These are phyloP conservation scores for Cyberlindnera galapagoensis DNA, from an alignment of 805 yeast species.

Conservation along the genomic window DNA sequence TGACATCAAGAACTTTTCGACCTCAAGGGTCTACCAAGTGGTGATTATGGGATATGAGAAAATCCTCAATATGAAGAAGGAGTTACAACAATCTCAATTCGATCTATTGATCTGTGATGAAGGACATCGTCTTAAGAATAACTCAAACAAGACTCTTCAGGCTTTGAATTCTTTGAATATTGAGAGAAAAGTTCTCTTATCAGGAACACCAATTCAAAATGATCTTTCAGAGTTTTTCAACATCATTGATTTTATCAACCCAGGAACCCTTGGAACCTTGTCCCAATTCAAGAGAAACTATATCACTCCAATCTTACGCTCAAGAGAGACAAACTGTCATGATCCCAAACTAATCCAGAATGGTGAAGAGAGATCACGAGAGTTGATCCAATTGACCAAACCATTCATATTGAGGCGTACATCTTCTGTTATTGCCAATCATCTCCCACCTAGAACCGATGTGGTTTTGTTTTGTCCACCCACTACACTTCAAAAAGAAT, in stretches of 20 bases:
- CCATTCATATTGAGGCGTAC: constrained; percentile 71
- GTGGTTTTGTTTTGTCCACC: constrained; percentile 75
- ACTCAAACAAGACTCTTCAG: constrained; percentile 62
- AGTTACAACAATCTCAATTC: constrained; percentile 34
- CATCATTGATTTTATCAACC: constrained; percentile 77
- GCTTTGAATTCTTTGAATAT: constrained; percentile 39
- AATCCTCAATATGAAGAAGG: constrained; percentile 46
- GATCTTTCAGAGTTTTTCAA: constrained; percentile 79
- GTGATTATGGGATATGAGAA: constrained; percentile 86
- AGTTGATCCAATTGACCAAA: constrained; percentile 57
- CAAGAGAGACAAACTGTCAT: constrained; percentile 60
- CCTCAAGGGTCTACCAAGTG: constrained; percentile 71
- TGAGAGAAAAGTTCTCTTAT: constrained; percentile 53
- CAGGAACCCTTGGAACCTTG: constrained; percentile 67
- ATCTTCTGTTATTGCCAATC: constrained; percentile 45
- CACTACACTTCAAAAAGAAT: constrained; percentile 46
- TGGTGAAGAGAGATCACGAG: constrained; percentile 61
- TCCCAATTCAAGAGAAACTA: constrained; percentile 52
- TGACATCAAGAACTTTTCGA: constrained; percentile 30
- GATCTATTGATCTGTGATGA: constrained; percentile 85
- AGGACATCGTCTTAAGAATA: constrained; percentile 84
- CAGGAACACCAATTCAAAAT: constrained; percentile 94
- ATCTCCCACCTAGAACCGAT: constrained; percentile 72
- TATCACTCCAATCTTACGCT: constrained; percentile 62
- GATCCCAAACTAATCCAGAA: constrained; percentile 39